Base-by-base conservation (phyloP, 371 early-diverging fungal species). In the Saksenaea oblongispora region DNA sequence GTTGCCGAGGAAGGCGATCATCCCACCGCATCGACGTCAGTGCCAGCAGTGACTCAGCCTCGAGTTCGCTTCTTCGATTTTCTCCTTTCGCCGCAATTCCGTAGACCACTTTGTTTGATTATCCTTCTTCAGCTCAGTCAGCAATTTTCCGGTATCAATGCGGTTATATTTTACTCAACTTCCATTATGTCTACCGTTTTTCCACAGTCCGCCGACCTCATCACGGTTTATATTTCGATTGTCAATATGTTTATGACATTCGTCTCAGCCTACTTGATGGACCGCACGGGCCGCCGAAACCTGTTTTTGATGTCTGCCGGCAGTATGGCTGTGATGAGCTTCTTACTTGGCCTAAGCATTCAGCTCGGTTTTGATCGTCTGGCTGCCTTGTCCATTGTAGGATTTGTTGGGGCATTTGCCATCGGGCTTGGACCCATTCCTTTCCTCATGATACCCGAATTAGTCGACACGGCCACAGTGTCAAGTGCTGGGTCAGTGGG, bases 111-210 rank as follows among this genome's bases (percentile, higher is more conserved):
- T 26, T 53, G 74, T 27, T 78, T 96, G 28, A 76, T 93, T 39
- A 82, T 98, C 10, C 76, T 94, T 27, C 75, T 97, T 7, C 91
- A 90, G 55, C 67, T 91, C 24, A 75, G 86, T 1, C 93, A 92
- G 63, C 98, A 98, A 73, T 79, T 95, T 42, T 93, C 93, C 13
- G 97, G 99, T 3, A 95, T 98, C 82, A 96, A 96, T 73, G 95
- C 92, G 3, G 93, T 95, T 15, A 91, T 95, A 11, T 93, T 87
- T 73, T 98, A 91, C 70, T 94, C 94, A 3, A 90, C 91, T 0
- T 80, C 90, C 0, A 91, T 93, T 61, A 84, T 93, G 79, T 79
- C 84, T 2, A 67, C 77, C 35, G 84, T 89, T 35, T 80, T 91
- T 55, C 86, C 92, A 11, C 71, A 83, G 34, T 79, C 86, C 0